Evolutionary conservation across 2,329 filamentous ascomycete species (phyloP), one percentile per base, ranked within the genome.

Genomic region (Endothia cerciana): DNA sequence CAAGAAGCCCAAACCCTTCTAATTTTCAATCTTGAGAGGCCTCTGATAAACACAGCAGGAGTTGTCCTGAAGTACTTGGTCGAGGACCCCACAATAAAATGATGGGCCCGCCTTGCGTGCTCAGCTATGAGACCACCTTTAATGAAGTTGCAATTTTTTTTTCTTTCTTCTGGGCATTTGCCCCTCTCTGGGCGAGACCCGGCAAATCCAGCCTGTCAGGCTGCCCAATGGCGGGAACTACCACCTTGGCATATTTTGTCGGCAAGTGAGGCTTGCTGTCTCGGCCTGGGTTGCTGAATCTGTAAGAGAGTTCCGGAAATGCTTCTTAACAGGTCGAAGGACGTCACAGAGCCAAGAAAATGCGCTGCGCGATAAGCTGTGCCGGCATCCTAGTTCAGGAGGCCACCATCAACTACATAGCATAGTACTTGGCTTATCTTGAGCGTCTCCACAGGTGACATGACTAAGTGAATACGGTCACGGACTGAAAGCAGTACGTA

Each of bases 291-390:
- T 47, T 59, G 51, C 57, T 59, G 41, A 33, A 19, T 43, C 22
- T 47, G 57, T 30, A 41, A 38, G 30, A 45, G 38, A 49, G 45
- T 60, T 33, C 53, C n/a, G 45, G 25, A 47, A 40, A 51, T 53
- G 43, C 62, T 5, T 55, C 49, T 45, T 60, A 36, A 55, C 43
- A 28, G 59, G 57, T 56, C 33, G 43, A 45, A 38, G n/a, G 51
- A 36, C 56, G 56, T 55, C 47, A 28, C 56, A 60, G 45, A 22
- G 63, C 63, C 63, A 64, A 64, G 63, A 60, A n/a, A n/a, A 58
- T 49, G 49, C 59, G 45, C 51, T 43, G 22, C 33, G 60, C 62
- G 62, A 57, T 58, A 38, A 64, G 45, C 36, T 28, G 47, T 28
- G 25, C 40, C 56, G 15, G 56, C 45, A 28, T 43, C 45, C 36